phyloP scores from a whole-genome alignment of 305 asterid genomes.

The Solanum chacoense region DNA sequence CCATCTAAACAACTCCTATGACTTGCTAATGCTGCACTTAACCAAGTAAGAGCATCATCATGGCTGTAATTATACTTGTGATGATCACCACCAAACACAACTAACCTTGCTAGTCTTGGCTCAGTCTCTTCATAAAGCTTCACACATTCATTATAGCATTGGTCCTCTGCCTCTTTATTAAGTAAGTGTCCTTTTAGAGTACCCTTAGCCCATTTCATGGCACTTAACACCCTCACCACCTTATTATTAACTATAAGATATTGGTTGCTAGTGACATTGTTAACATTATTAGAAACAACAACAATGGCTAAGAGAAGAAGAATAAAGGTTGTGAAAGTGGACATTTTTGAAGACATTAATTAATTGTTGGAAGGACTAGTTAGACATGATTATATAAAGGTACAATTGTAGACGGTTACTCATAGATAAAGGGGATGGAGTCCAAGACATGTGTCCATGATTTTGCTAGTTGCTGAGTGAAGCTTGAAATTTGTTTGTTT shows the following conservation, averaged over 20 bases:
- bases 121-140: conserved; percentile 43
- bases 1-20: conserved; percentile 69
- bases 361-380: neutral
- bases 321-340: conserved; percentile 11
- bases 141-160: conserved; percentile 15
- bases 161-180: neutral
- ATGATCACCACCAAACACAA: conserved; percentile 3
- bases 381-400: neutral
- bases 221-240: conserved; percentile 25
- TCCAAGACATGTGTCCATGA: conserved; percentile 2
- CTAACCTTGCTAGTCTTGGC: conserved; percentile 32
- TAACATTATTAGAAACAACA: neutral
- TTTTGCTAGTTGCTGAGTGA: neutral
- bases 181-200: neutral
- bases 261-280: neutral
- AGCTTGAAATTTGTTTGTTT: neutral
- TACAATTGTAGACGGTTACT: neutral
- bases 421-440: neutral
- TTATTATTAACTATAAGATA: conserved; percentile 1
- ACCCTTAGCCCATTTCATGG: conserved; percentile 24
- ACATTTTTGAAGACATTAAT: neutral
- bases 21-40: conserved; percentile 59
- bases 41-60: conserved; percentile 60
- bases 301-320: conserved; percentile 5
- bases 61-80: conserved; percentile 7